A percentile compares a stretch with the other conserved stretches of the same genome.
phyloP scores from a whole-genome alignment of 192 early-diverging fungal genomes.

The Lunasporangiospora selenospora region DNA sequence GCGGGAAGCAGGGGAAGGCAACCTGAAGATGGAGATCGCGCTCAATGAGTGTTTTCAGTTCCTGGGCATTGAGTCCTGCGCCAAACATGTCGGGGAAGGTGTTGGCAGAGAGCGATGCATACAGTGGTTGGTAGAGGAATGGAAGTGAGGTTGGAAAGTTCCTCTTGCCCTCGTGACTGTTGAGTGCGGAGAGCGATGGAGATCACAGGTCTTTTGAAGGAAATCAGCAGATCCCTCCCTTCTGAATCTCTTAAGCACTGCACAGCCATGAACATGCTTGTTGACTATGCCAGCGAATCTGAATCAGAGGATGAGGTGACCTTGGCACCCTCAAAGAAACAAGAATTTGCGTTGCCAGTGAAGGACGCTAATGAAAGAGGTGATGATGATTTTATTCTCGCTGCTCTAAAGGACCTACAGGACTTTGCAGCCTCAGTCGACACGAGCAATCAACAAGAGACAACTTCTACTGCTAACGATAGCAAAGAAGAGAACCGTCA shows the following conservation, averaged over 20 bases:
- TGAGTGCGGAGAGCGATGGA: too few species aligned
- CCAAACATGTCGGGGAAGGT: constrained; percentile 41
- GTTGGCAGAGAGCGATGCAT: too few species aligned
- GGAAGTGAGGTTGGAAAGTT: too few species aligned
- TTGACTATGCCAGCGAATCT: constrained; percentile 29
- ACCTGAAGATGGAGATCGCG: constrained; percentile 59
- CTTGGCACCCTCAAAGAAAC: background rate
- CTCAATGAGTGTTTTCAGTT: constrained; percentile 49
- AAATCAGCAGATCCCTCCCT: too few species aligned
- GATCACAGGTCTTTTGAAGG: too few species aligned
- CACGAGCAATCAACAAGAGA: too few species aligned
- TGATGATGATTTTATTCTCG: constrained; percentile 11
- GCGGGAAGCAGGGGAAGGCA: constrained; percentile 62
- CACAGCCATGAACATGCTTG: constrained; percentile 38
- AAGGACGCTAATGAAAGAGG: background rate
- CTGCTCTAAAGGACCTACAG: constrained; percentile 30
- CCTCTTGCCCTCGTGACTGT: too few species aligned
- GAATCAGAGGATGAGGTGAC: constrained; percentile 11
- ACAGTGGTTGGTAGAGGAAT: too few species aligned
- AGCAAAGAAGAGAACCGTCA: background rate
- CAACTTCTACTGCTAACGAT: too few species aligned
- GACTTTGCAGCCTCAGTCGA: constrained; percentile 23
- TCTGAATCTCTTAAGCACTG: too few species aligned
- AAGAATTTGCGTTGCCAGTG: too few species aligned
- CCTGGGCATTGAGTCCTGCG: constrained; percentile 25